Evolutionary conservation across 352 stramenopile species (phyloP).

Genomic region (Aphanomyces cochlioides): DNA sequence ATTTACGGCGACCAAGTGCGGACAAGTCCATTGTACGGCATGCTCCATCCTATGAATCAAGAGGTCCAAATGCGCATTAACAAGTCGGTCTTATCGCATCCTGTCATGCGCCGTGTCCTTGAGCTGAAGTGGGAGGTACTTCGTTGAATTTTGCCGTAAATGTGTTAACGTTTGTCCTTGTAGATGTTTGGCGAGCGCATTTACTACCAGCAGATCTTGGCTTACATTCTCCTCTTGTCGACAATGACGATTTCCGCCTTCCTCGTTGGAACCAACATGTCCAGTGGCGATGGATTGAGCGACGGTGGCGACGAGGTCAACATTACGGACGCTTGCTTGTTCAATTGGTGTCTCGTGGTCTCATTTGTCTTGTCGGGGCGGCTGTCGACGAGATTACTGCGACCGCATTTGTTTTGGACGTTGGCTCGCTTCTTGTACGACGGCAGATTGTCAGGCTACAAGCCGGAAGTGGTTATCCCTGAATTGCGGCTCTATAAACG

Average conservation of each 20-base stretch:
- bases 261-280: background rate
- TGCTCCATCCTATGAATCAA: conserved; percentile 1
- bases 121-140: conserved; percentile 21
- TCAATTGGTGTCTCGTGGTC: background rate
- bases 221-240: background rate
- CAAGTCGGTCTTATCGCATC: conserved; percentile 11
- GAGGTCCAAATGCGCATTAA: background rate
- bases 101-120: conserved; percentile 5
- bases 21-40: conserved; percentile 4
- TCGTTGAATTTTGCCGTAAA: background rate
- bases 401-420: background rate
- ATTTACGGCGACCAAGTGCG: background rate
- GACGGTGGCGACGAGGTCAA: background rate
- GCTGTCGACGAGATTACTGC: background rate
- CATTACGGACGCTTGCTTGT: background rate
- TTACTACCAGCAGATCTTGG: conserved; percentile 11
- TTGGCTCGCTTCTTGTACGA: background rate
- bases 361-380: background rate
- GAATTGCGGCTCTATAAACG: background rate
- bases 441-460: background rate
- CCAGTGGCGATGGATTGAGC: no score
- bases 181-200: conserved; percentile 23
- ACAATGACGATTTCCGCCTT: conserved; percentile 16
- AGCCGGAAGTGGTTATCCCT: background rate
- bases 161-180: background rate